Percentiles rank a stretch among this genome's conserved stretches.
These are phyloP conservation scores for Chlorella sp. DNA, from an alignment of 139 green algal species.

Conservation along the genomic window DNA sequence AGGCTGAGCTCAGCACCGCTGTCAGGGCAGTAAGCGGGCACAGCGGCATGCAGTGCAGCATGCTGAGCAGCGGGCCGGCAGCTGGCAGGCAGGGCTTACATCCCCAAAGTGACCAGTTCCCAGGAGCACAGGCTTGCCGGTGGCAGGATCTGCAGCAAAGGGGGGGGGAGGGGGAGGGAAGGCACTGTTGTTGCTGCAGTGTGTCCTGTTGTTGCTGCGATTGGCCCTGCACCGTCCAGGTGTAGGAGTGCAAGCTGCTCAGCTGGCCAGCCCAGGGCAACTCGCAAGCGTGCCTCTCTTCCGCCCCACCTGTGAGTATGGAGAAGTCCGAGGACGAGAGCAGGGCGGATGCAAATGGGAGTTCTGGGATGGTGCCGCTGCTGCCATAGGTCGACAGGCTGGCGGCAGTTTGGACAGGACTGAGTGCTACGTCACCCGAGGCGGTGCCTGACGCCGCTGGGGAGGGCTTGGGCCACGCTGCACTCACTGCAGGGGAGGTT, in stretches of 20 bases:
- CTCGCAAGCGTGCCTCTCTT: too few relatives aligned
- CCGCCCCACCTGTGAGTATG: not conserved
- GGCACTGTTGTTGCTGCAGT: too few relatives aligned
- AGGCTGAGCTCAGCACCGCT: too few relatives aligned
- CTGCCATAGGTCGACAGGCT: not conserved
- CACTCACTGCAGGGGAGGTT: too few relatives aligned
- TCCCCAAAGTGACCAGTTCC: constrained; percentile 2
- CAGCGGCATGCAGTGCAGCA: too few relatives aligned
- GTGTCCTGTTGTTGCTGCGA: not conserved
- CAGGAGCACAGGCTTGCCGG: not conserved
- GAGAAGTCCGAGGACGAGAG: not conserved
- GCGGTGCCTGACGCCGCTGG: not conserved
- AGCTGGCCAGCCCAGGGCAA: too few relatives aligned
- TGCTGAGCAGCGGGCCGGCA: too few relatives aligned
- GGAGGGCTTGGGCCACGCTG: too few relatives aligned
- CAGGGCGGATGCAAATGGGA: not conserved
- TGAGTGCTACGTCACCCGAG: not conserved
- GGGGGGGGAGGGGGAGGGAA: too few relatives aligned
- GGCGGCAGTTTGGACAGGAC: not conserved
- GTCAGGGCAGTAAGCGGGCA: too few relatives aligned
- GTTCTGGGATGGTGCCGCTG: not conserved
- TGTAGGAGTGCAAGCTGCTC: too few relatives aligned
- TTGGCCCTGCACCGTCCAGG: not conserved
- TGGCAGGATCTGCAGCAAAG: not conserved
- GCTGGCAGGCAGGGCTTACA: not conserved